Conservation (phyloP, 768 basidiomycete species). For the Pulveroboletus ravenelii region DNA sequence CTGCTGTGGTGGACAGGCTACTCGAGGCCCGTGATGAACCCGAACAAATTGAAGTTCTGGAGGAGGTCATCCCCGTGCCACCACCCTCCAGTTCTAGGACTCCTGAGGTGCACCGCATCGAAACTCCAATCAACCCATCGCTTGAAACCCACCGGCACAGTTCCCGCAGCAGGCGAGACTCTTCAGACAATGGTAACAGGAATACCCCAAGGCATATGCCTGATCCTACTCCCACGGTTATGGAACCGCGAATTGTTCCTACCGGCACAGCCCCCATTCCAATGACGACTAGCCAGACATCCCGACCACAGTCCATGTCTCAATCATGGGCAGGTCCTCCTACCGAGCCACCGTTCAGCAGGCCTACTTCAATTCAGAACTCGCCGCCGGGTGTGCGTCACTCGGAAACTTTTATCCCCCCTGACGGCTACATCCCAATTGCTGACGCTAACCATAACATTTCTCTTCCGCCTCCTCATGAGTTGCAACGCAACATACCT, state of each 20-base stretch:
- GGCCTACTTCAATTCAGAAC: constrained; percentile 20
- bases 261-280: constrained; percentile 7
- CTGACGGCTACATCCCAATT: constrained; percentile 49
- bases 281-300: constrained; percentile 9
- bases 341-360: constrained; percentile 5
- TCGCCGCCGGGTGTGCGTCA: constrained; percentile 11
- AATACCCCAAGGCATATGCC: constrained; percentile 10
- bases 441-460: constrained; percentile 37
- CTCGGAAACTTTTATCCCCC: constrained; percentile 33
- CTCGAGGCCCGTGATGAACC: constrained; percentile 22
- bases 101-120: constrained; percentile 26
- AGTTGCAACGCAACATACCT: constrained; percentile 30
- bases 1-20: constrained; percentile 19
- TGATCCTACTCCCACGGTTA: constrained; percentile 5
- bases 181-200: constrained; percentile 11
- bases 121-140: constrained; percentile 15
- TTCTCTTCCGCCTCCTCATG: constrained; percentile 49
- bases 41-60: constrained; percentile 20
- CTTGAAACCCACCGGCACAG: constrained; percentile 13
- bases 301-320: constrained; percentile 12
- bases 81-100: constrained; percentile 10
- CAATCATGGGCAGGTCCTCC: constrained; percentile 19
- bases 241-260: constrained; percentile 15
- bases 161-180: constrained; percentile 20
- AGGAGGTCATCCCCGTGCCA: constrained; percentile 12